Percentiles rank a stretch among this genome's conserved stretches.
These are phyloP conservation scores for Trichoderma sp. DNA, from an alignment of 2,329 filamentous ascomycete species.

Conservation along the genomic window DNA sequence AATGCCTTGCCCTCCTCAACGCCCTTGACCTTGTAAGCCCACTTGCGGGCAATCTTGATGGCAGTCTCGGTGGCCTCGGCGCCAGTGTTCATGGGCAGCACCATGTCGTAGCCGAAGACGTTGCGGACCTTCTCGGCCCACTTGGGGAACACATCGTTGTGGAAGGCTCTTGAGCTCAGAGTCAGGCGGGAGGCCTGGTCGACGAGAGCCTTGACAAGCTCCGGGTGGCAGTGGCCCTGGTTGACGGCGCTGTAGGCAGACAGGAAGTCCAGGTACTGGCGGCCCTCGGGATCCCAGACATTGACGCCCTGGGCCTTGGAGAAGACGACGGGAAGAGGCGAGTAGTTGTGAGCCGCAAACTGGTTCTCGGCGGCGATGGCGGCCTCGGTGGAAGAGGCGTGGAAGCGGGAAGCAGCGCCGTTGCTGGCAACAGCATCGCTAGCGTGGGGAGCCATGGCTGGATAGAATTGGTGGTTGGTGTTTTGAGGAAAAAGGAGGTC, in stretches of 20 bases:
- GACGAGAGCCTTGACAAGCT: conserved; percentile 84
- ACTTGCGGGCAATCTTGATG: conserved; percentile 94
- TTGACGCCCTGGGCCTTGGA: conserved; percentile 79
- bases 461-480: background rate
- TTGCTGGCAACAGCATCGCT: conserved; percentile 41
- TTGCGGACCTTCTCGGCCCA: conserved; percentile 91
- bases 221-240: conserved; percentile 96
- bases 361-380: conserved; percentile 81
- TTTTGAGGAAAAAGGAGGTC: background rate
- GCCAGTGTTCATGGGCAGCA: conserved; percentile 96
- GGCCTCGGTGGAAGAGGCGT: conserved; percentile 74
- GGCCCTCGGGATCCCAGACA: conserved; percentile 96
- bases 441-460: conserved; percentile 62
- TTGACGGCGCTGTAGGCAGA: conserved; percentile 98
- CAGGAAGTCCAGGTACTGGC: conserved; percentile 95
- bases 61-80: conserved; percentile 95
- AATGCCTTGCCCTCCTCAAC: conserved; percentile 82
- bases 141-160: conserved; percentile 96
- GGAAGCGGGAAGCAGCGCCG: conserved; percentile 52
- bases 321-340: conserved; percentile 93
- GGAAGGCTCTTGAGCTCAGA: conserved; percentile 90
- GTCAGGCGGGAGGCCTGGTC: conserved; percentile 90
- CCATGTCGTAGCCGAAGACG: conserved; percentile 96
- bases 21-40: conserved; percentile 95
- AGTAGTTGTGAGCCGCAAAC: conserved; percentile 97